Base-by-base conservation (phyloP, 495 filamentous ascomycete species). In the Penicillium taxi region DNA sequence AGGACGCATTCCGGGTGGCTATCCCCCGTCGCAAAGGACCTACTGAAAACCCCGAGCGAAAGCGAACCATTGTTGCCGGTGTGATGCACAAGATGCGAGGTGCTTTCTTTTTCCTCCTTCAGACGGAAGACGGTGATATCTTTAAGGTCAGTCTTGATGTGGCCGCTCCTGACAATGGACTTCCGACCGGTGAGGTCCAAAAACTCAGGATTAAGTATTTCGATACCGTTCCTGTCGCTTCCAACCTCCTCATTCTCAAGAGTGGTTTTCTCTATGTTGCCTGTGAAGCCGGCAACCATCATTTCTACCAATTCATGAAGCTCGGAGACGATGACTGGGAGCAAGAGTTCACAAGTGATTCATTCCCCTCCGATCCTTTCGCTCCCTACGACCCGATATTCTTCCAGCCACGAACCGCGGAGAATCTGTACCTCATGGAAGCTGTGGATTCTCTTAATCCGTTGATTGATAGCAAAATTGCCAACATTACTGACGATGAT, bases 51-150 rank as follows among this genome's bases (percentile, higher is more conserved):
- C 93, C 89, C 0, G 78, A 89, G 41, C 73, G 93, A 36, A 96
- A 94, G 55, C 80, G 91, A 3, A 74, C 63, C 11, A 90, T 96
- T 39, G 77, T 85, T 7, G 73, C 86, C 7, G 93, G 93, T 13
- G 87, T 94, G 17, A 93, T 96, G 84, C 90, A 96, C 62, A 94
- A 87, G 57, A 82, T 94, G 63, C 82, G 84, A 43, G 89, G 89
- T n/a, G 88, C 88, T 2, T 96, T 96, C 64, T 99, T 99, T 64
- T 96, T 95, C 56, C 76, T 99, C 3, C 69, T 99, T 6, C 93
- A 99, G 56, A 83, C 81, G 1, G 90, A 96, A 32, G 93, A 96
- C 56, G 93, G 93, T 16, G 93, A 99, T 62, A 69, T 99, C 4
- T 96, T 99, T 71, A 96, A 96, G 53, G 75, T 96, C 25, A 96